A percentile compares a stretch with the other conserved stretches of the same genome.
These are phyloP conservation scores for Xanthoconium purpureum DNA, from an alignment of 768 basidiomycete genomes.

Conservation along the genomic window DNA sequence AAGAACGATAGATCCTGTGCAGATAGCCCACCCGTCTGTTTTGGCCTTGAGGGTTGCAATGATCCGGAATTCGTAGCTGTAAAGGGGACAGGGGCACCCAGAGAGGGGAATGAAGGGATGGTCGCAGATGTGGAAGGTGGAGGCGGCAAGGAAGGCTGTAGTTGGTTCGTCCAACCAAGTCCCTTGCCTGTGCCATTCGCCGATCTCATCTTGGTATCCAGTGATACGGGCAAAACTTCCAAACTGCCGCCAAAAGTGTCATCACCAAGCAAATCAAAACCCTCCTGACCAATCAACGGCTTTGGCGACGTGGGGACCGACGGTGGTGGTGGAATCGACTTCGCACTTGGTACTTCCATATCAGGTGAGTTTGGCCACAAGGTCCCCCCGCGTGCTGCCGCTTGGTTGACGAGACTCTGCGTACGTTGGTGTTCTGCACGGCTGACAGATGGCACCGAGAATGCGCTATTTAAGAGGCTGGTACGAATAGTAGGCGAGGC, in stretches of 20 bases:
- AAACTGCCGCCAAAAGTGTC: background rate
- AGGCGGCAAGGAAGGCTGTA: conserved; percentile 19
- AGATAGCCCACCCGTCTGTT: conserved; percentile 55
- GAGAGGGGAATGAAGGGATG: conserved; percentile 16
- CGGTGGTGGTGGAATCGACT: conserved; percentile 29
- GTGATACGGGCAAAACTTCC: background rate
- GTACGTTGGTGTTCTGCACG: conserved; percentile 55
- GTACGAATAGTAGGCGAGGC: conserved; percentile 12
- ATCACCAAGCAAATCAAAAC: conserved; percentile 21
- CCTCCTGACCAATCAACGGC: background rate
- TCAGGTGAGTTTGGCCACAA: conserved; percentile 36
- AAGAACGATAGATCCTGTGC: conserved; percentile 88
- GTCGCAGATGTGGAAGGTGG: conserved; percentile 15
- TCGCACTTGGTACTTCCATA: conserved; percentile 21
- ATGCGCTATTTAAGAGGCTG: conserved; percentile 12
- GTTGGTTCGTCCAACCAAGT: conserved; percentile 2
- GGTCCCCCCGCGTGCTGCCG: conserved; percentile 44
- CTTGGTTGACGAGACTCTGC: conserved; percentile 53
- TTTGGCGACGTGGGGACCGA: conserved; percentile 7
- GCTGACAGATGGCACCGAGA: conserved; percentile 25
- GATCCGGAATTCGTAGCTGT: conserved; percentile 7
- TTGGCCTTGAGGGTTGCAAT: conserved; percentile 18
- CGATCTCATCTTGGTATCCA: background rate
- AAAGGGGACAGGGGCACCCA: conserved; percentile 4
- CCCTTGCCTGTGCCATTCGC: background rate